Conservation (phyloP, 352 stramenopile species). For the Phytophthora lateralis region DNA sequence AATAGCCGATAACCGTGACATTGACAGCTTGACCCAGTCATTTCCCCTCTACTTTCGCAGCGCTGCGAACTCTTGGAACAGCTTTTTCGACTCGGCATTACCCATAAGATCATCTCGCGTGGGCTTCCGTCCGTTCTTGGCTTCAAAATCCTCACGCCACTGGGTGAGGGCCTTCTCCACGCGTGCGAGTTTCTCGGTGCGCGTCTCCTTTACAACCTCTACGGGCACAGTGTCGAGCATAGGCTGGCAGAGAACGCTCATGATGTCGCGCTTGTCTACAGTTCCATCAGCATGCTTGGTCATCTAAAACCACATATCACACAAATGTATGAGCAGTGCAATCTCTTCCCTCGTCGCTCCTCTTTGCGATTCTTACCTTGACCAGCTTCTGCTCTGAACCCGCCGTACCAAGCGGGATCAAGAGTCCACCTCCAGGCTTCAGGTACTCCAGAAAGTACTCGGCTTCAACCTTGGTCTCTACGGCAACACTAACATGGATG, state of each 20-base stretch:
- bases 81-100: slow-evolving; percentile 54
- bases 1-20: slow-evolving; percentile 8
- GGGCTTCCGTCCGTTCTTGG: slow-evolving; percentile 50
- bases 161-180: slow-evolving; percentile 62
- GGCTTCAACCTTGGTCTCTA: slow-evolving; percentile 75
- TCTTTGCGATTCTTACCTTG: slow-evolving; percentile 50
- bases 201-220: slow-evolving; percentile 54
- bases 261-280: slow-evolving; percentile 72
- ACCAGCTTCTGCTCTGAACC: slow-evolving; percentile 80
- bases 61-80: slow-evolving; percentile 76
- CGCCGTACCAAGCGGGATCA: slow-evolving; percentile 69
- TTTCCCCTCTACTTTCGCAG: slow-evolving; percentile 60
- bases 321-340: slow-evolving; percentile 15
- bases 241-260: slow-evolving; percentile 87
- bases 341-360: neutral
- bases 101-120: slow-evolving; percentile 72
- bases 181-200: slow-evolving; percentile 57
- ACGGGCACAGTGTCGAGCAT: slow-evolving; percentile 69
- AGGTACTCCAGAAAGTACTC: slow-evolving; percentile 73
- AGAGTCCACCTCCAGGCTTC: slow-evolving; percentile 68
- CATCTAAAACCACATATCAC: slow-evolving; percentile 42
- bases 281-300: slow-evolving; percentile 62
- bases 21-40: slow-evolving; percentile 5
- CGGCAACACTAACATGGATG: slow-evolving; percentile 82
- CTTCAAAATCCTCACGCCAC: slow-evolving; percentile 76